A percentile compares a stretch with the other conserved stretches of the same genome.
Evolutionary conservation across 2,329 filamentous ascomycete species (phyloP).

Genomic region (Pseudocercospora crystallina): DNA sequence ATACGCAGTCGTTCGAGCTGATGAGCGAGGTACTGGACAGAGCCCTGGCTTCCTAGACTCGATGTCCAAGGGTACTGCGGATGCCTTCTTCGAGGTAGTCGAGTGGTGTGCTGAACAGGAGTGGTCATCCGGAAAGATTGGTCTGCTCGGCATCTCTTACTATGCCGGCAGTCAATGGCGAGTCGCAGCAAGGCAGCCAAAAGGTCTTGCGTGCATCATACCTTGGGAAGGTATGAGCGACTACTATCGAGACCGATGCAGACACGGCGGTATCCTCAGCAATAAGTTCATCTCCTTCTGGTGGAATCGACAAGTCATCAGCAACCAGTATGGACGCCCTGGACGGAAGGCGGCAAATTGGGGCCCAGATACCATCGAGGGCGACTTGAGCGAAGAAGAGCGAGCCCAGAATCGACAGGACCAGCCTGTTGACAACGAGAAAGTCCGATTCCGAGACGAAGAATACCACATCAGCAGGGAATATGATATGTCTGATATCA

Average conservation of each 20-base stretch:
- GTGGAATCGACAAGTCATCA: constrained; percentile 67
- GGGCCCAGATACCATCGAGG: constrained; percentile 57
- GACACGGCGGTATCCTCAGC: constrained; percentile 43
- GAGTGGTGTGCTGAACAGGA: constrained; percentile 42
- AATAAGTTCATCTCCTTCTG: constrained; percentile 57
- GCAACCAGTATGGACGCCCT: constrained; percentile 65
- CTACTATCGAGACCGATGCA: constrained; percentile 49
- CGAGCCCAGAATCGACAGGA: constrained; percentile 48
- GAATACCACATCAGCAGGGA: constrained; percentile 65
- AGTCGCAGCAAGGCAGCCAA: constrained; percentile 44
- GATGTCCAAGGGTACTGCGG: constrained; percentile 47
- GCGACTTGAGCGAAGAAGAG: constrained; percentile 56
- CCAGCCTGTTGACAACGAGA: constrained; percentile 45
- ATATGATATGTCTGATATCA: constrained; percentile 63
- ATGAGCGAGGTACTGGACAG: constrained; percentile 33
- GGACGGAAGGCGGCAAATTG: constrained; percentile 50
- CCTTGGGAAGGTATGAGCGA: constrained; percentile 52
- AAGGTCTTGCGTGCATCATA: constrained; percentile 45
- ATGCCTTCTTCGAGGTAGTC: constrained; percentile 49
- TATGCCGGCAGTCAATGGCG: constrained; percentile 45
- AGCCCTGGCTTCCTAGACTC: constrained; percentile 44
- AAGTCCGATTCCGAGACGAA: constrained; percentile 61
- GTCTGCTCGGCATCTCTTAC: constrained; percentile 47
- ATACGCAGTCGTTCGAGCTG: constrained; percentile 38
- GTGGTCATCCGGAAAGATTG: constrained; percentile 49